These are phyloP conservation scores for Trichoderma orchidacearum DNA, from an alignment of 495 filamentous ascomycete species.

Conservation along the genomic window DNA sequence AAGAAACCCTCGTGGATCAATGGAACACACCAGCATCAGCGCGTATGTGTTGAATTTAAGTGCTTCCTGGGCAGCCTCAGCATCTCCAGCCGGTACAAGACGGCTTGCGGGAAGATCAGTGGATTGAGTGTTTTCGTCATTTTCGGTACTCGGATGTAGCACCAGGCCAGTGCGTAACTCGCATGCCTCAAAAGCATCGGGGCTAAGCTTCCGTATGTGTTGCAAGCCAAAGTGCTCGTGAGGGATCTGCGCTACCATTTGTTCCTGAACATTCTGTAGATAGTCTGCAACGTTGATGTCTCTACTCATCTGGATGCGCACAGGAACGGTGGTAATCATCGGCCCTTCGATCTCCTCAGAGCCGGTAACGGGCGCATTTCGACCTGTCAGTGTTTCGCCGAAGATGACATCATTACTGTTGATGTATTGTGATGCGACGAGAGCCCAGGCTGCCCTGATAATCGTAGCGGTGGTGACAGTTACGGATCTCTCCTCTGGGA, in stretches of 20 bases:
- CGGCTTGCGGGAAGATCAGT: slow-evolving; percentile 31
- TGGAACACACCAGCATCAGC: slow-evolving; percentile 48
- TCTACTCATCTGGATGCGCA: slow-evolving; percentile 32
- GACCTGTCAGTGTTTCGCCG: slow-evolving; percentile 43
- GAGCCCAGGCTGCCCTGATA: slow-evolving; percentile 49
- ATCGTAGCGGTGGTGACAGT: slow-evolving; percentile 42
- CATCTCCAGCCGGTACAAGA: slow-evolving; percentile 31
- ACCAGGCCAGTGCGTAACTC: slow-evolving; percentile 37
- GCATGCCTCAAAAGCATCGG: slow-evolving; percentile 49
- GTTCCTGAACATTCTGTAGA: slow-evolving; percentile 38
- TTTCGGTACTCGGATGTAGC: slow-evolving; percentile 26
- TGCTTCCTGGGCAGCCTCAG: slow-evolving; percentile 45
- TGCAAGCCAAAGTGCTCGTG: slow-evolving; percentile 60
- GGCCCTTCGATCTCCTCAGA: slow-evolving; percentile 42
- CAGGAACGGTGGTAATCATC: slow-evolving; percentile 51
- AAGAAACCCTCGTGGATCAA: slow-evolving; percentile 40
- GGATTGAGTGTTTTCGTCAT: slow-evolving; percentile 8
- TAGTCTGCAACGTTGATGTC: slow-evolving; percentile 17
- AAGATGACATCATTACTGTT: slow-evolving; percentile 38
- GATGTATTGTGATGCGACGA: slow-evolving; percentile 39
- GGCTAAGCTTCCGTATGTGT: slow-evolving; percentile 47
- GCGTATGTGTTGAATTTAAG: slow-evolving; percentile 56
- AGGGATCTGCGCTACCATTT: slow-evolving; percentile 36
- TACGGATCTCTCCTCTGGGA: slow-evolving; percentile 20
- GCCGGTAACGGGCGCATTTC: slow-evolving; percentile 34